Percentiles rank a stretch among this genome's conserved stretches.
phyloP scores from a whole-genome alignment of 1,284 basidiomycete genomes.

The Melanopsichium pennsylvanicum region DNA sequence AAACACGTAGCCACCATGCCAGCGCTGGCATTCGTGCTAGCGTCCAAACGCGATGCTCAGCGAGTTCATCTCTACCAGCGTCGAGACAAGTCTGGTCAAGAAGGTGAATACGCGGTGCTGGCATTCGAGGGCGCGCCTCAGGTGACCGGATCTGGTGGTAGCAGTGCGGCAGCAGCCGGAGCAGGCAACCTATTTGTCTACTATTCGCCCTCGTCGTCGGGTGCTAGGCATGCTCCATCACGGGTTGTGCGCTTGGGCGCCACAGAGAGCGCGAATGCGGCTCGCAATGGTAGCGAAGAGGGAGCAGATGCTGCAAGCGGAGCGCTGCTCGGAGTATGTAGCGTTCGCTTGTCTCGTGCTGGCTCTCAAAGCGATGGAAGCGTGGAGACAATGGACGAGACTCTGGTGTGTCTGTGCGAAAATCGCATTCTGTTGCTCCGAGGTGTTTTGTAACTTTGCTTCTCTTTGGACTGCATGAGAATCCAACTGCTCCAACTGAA shows the following conservation, averaged over 20 bases:
- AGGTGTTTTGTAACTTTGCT: slow-evolving; percentile 19
- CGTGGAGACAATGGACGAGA: slow-evolving; percentile 3
- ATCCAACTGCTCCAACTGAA: no score
- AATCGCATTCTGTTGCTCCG: slow-evolving; percentile 27
- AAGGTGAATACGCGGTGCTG: slow-evolving; percentile 24
- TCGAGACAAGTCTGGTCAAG: neutral
- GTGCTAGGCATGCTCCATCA: slow-evolving; percentile 23
- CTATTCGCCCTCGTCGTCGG: slow-evolving; percentile 15
- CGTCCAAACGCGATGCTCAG: slow-evolving; percentile 74
- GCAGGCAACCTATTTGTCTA: slow-evolving; percentile 59
- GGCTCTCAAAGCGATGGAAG: neutral
- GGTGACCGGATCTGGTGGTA: slow-evolving; percentile 13
- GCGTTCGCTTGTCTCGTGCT: neutral
- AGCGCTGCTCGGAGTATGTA: slow-evolving; percentile 32
- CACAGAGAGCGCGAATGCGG: neutral
- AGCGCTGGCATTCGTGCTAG: slow-evolving; percentile 90
- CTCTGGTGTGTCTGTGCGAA: slow-evolving; percentile 39
- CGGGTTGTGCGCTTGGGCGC: slow-evolving; percentile 41
- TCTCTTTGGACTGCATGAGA: no score
- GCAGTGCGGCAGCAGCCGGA: slow-evolving; percentile 1
- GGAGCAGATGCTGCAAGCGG: slow-evolving; percentile 10
- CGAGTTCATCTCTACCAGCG: slow-evolving; percentile 44
- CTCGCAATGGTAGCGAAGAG: neutral
- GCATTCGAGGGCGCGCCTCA: slow-evolving; percentile 48
- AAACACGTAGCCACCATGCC: slow-evolving; percentile 80